Evolutionary conservation across 257 asterid species (phyloP), one percentile per base, ranked within the genome.

Genomic region (Solanum pinnatisectum): DNA sequence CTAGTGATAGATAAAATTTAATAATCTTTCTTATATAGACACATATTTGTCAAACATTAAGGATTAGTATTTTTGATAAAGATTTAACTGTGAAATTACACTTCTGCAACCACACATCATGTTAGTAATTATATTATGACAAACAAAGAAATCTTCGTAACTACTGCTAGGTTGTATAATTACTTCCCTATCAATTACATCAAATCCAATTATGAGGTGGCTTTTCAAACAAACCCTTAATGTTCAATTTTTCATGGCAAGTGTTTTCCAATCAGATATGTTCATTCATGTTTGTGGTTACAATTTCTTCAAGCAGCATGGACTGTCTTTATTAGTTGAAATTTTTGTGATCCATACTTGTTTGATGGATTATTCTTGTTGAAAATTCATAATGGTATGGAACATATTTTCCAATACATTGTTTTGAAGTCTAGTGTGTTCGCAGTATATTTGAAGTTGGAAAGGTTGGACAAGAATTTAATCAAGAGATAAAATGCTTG

Each of bases 391-490:
- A 40, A n/a, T n/a, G 14, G 13, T n/a, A 13, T 40, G 36, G 60
- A n/a, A 77, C 23, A n/a, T 40, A 49, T 67, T 73, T 87, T 90
- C 42, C 52, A 79, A 87, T 88, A 15, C 87, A 33, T 91, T 89
- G 87, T 68, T 88, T 73, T 89, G 87, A 91, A 85, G 88, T 81
- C 33, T 87, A 76, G 89, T 89, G 37, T 86, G 72, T 89, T 87
- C 84, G 63, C 92, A 95, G 98, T 91, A 86, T 94, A 72, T 90
- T 91, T 71, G 93, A 90, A 89, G 93, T 92, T 84, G 95, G 91
- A 89, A 86, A 92, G 83, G 88, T 84, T 91, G 92, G 88, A 67
- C 89, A 89, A 89, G 95, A 94, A 92, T 67, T 89, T 83, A 87
- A 89, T 89, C 84, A 88, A 60, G 81, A 88, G 49, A 86, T 63